Conservation (phyloP, 495 filamentous ascomycete genomes). For the Polyplosphaeria fusca region DNA sequence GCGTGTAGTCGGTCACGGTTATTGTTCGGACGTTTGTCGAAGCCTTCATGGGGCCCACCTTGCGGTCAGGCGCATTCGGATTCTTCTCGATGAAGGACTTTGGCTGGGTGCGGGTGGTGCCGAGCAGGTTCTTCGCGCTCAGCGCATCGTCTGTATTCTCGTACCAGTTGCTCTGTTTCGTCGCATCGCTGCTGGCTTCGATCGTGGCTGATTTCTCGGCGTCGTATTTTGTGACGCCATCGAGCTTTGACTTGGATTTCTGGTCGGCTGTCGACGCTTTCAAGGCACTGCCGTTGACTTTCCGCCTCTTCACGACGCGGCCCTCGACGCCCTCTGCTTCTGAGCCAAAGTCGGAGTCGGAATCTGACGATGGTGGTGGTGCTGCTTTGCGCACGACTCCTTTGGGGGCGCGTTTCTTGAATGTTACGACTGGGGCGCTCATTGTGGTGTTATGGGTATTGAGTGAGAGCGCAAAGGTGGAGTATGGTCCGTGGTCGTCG, state of each 20-base stretch:
- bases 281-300: slow-evolving; percentile 50
- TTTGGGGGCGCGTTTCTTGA: slow-evolving; percentile 83
- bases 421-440: slow-evolving; percentile 57
- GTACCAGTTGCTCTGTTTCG: slow-evolving; percentile 88
- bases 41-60: slow-evolving; percentile 83
- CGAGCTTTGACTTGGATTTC: slow-evolving; percentile 44
- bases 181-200: slow-evolving; percentile 77
- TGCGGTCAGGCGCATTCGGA: slow-evolving; percentile 67
- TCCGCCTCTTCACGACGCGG: slow-evolving; percentile 70
- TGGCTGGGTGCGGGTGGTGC: slow-evolving; percentile 53
- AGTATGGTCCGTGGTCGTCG: background rate
- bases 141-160: slow-evolving; percentile 54
- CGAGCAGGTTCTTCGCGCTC: slow-evolving; percentile 60
- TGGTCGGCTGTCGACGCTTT: slow-evolving; percentile 52
- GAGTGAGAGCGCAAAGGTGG: too few relatives aligned
- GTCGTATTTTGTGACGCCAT: slow-evolving; percentile 54
- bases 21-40: slow-evolving; percentile 87
- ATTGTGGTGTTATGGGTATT: slow-evolving; percentile 1
- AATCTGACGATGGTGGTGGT: slow-evolving; percentile 70
- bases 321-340: slow-evolving; percentile 77
- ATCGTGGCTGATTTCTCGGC: slow-evolving; percentile 59
- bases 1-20: slow-evolving; percentile 85
- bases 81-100: slow-evolving; percentile 75
- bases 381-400: slow-evolving; percentile 78
- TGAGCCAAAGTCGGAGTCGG: slow-evolving; percentile 53